These are phyloP conservation scores for Erysimum cheiranthoides DNA, from an alignment of 345 rosid genomes.

Conservation along the genomic window DNA sequence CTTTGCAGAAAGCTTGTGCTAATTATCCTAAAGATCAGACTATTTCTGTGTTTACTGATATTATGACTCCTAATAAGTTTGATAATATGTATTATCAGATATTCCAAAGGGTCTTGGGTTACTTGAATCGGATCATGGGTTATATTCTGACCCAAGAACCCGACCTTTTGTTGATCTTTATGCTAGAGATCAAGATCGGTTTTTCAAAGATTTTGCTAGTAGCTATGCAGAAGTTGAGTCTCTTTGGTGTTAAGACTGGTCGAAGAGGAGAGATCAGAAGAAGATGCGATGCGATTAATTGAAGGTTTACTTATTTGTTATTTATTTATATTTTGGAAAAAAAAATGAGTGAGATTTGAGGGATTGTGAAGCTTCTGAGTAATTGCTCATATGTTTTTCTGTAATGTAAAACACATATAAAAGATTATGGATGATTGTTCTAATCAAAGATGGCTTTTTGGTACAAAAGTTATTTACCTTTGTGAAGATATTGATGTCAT, in stretches of 20 bases:
- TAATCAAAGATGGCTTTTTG: neutral
- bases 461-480: neutral
- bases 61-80: constrained; percentile 88
- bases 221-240: constrained; percentile 88
- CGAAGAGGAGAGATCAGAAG: constrained; percentile 88
- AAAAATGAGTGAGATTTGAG: constrained; percentile 31
- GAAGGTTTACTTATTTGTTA: constrained; percentile 12
- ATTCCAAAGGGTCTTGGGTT: constrained; percentile 80
- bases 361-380: constrained; percentile 30
- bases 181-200: constrained; percentile 64
- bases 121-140: constrained; percentile 77
- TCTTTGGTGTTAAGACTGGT: constrained; percentile 75
- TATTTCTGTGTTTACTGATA: constrained; percentile 82
- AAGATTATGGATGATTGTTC: constrained; percentile 2
- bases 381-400: constrained; percentile 23
- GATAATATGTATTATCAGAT: constrained; percentile 84
- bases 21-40: constrained; percentile 68
- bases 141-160: constrained; percentile 62
- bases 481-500: neutral
- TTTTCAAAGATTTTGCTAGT: constrained; percentile 70
- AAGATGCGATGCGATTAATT: constrained; percentile 87
- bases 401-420: constrained; percentile 34
- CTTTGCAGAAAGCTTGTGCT: constrained; percentile 67
- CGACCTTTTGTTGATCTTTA: constrained; percentile 71
- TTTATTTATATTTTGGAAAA: neutral